Conservation (phyloP, 305 asterid genomes). For the Fraxinus floribunda region DNA sequence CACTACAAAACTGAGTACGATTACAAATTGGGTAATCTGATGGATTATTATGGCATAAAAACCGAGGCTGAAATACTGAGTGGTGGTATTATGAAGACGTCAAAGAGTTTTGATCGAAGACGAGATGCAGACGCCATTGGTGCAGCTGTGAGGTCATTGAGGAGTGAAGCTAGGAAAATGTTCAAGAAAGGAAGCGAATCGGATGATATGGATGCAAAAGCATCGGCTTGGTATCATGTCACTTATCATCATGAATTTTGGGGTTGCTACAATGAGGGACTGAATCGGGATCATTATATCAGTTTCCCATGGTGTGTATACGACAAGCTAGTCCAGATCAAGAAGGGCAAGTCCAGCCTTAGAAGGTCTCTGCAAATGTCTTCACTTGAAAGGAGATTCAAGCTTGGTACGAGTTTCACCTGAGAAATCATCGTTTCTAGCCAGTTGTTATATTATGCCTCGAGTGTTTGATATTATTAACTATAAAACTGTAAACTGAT, state of each 20-base stretch:
- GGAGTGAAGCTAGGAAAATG: constrained; percentile 73
- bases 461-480: neutral
- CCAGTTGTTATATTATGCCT: neutral
- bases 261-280: constrained; percentile 67
- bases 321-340: constrained; percentile 67
- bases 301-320: constrained; percentile 94
- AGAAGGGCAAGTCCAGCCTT: constrained; percentile 34
- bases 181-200: constrained; percentile 52
- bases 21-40: constrained; percentile 71
- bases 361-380: constrained; percentile 18
- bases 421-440: constrained; percentile 10
- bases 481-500: no score
- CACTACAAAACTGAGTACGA: constrained; percentile 65
- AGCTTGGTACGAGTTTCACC: constrained; percentile 18
- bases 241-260: constrained; percentile 60
- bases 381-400: constrained; percentile 25
- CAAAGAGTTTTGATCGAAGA: constrained; percentile 68
- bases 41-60: constrained; percentile 78
- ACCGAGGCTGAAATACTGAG: constrained; percentile 81
- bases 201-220: constrained; percentile 56
- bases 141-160: constrained; percentile 60
- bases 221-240: constrained; percentile 94
- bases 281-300: constrained; percentile 65
- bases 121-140: constrained; percentile 69
- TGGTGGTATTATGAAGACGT: constrained; percentile 66